Evolutionary conservation across 2,329 filamentous ascomycete genomes (phyloP).

Genomic region (Diplodia mutila): DNA sequence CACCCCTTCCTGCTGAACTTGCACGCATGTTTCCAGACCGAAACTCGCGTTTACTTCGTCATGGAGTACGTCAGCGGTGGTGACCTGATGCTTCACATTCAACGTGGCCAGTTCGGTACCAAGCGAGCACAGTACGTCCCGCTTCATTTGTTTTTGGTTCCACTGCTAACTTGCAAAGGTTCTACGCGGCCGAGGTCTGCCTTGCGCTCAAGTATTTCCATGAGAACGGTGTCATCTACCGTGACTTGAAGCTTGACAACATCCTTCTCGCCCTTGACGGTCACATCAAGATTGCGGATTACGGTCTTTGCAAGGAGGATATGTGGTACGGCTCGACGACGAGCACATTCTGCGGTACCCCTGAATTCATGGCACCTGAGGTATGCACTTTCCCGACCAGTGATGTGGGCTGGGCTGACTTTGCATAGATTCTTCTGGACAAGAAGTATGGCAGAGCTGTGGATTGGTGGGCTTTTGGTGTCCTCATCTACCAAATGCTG

Average conservation of each 20-base stretch:
- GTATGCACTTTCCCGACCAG: constrained; percentile 51
- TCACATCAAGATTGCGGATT: constrained; percentile 98
- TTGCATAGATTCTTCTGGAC: constrained; percentile 80
- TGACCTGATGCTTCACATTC: constrained; percentile 98
- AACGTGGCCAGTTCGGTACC: constrained; percentile 91
- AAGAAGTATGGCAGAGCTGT: constrained; percentile 98
- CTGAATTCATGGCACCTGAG: constrained; percentile 99
- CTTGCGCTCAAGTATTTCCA: constrained; percentile 98
- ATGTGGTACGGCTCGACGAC: constrained; percentile 99
- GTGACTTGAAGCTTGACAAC: constrained; percentile 79
- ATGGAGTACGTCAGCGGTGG: constrained; percentile 99
- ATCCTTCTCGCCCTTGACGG: constrained; percentile 93
- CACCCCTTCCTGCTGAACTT: constrained; percentile 95
- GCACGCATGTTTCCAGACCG: constrained; percentile 98
- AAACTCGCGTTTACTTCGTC: constrained; percentile 97
- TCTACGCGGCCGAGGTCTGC: constrained; percentile 97
- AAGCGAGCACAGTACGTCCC: constrained; percentile 86
- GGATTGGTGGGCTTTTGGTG: constrained; percentile 99
- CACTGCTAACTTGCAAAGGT: constrained; percentile 56
- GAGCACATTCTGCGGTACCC: constrained; percentile 98
- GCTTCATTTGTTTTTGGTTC: background rate
- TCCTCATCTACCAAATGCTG: constrained; percentile 99
- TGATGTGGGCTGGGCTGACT: constrained; percentile 21
- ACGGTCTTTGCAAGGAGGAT: constrained; percentile 98
- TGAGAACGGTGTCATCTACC: constrained; percentile 97